A percentile compares a stretch with the other conserved stretches of the same genome.
These are phyloP conservation scores for Magnusiomyces clavatus DNA, from an alignment of 1,139 yeast genomes.

Conservation along the genomic window DNA sequence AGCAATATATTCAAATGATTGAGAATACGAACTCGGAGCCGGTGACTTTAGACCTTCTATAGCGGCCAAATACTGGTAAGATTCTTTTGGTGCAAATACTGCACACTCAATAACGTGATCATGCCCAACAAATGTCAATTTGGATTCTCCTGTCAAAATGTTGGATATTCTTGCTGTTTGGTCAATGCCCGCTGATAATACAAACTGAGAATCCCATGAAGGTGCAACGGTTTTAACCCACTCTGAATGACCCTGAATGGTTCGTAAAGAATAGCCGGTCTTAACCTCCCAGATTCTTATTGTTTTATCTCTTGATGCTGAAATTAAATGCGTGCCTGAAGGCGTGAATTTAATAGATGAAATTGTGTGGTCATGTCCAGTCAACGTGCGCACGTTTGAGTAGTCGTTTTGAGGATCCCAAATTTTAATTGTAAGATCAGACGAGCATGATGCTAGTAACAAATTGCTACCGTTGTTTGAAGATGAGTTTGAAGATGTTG, in stretches of 20 bases:
- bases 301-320: constrained; percentile 71
- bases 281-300: constrained; percentile 71
- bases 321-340: constrained; percentile 42
- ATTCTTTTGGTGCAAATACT: constrained; percentile 52
- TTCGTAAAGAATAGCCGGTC: constrained; percentile 59
- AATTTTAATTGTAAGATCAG: constrained; percentile 64
- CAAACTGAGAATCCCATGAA: constrained; percentile 44
- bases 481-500: background rate
- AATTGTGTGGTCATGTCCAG: constrained; percentile 90
- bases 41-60: constrained; percentile 32
- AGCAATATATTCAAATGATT: constrained; percentile 39
- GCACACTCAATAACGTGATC: constrained; percentile 76
- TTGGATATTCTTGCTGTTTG: constrained; percentile 60
- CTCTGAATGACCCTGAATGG: constrained; percentile 74
- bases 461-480: constrained; percentile 32
- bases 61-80: constrained; percentile 46
- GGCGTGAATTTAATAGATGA: constrained; percentile 55
- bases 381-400: constrained; percentile 53
- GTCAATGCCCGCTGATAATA: constrained; percentile 77
- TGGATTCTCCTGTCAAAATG: constrained; percentile 59
- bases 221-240: constrained; percentile 75
- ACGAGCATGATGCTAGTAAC: constrained; percentile 57
- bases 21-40: constrained; percentile 18
- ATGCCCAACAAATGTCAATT: constrained; percentile 67
- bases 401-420: constrained; percentile 54